Evolutionary conservation across 2,329 filamentous ascomycete genomes (phyloP), one percentile per base, ranked within the genome.

Genomic region (Mariannaea elegans): DNA sequence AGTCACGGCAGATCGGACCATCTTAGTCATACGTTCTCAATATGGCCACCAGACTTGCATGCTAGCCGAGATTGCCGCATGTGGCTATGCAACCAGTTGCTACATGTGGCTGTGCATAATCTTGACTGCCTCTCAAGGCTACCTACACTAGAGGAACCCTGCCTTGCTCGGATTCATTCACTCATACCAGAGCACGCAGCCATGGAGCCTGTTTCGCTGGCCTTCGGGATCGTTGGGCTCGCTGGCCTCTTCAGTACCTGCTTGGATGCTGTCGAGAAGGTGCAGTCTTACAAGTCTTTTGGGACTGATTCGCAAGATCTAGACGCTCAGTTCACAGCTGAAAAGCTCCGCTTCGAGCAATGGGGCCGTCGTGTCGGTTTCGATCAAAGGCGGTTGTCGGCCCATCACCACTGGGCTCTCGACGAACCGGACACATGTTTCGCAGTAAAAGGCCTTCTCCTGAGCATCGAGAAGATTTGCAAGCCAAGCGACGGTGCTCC

Each of bases 341-440:
- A 52, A 0, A 64, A 48, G 9, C 13, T 65, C 1, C 61, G 62
- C 4, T 56, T 73, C 4, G 63, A 67, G 18, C 34, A 60, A 8
- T 73, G 69, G 69, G 71, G 68, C 0, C 29, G 7, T 0, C 32
- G 31, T 1, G 67, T 72, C 2, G 71, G 71, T 0, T 19, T 72
- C 9, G 21, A 58, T 10, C 0, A 41, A 1, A 46, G 32, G 12
- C 31, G 18, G 23, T 18, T 44, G 27, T 10, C 27, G 18, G 18
- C 14, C 8, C 21, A 44, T 10, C 27, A 34, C 7, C 49, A 42
- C 23, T 34, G 13, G 7, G 49, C 49, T 10, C 27, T 52, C 3
- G 27, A 52, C 38, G 38, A 52, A 23, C 24, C 2, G 12, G 14
- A 52, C 8, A 52, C 19, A 12, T 42, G 18, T 18, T 16, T 27